A percentile compares a stretch with the other conserved stretches of the same genome.
Evolutionary conservation across 2,329 filamentous ascomycete genomes (phyloP).

Genomic region (Atkinsonella texensis): DNA sequence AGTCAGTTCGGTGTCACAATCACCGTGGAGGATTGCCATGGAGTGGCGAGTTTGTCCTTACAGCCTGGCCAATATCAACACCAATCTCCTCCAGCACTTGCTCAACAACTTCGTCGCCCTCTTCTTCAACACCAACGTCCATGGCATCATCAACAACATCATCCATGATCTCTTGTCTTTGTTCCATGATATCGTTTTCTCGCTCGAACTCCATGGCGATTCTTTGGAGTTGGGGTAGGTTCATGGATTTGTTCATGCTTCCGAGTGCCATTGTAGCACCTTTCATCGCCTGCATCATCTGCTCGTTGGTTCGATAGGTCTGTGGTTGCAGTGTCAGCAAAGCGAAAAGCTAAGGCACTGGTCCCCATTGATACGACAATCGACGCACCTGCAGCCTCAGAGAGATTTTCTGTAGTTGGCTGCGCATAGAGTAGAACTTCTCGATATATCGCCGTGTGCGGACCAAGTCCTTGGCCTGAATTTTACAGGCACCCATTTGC

Average conservation of each 20-base stretch:
- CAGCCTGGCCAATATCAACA: conserved; percentile 78
- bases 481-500: conserved; percentile 96
- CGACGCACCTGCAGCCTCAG: conserved; percentile 71
- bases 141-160: conserved; percentile 97
- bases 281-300: conserved; percentile 99
- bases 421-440: conserved; percentile 98
- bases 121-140: conserved; percentile 79
- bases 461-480: conserved; percentile 94
- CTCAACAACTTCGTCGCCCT: conserved; percentile 93
- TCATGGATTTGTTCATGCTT: conserved; percentile 98
- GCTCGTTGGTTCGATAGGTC: conserved; percentile 96
- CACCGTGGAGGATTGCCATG: not conserved
- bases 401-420: conserved; percentile 91
- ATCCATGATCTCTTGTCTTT: conserved; percentile 99
- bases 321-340: conserved; percentile 23
- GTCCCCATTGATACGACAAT: not conserved
- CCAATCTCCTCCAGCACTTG: conserved; percentile 96
- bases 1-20: not conserved
- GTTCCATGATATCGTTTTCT: conserved; percentile 99
- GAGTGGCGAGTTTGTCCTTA: conserved; percentile 34
- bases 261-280: conserved; percentile 85
- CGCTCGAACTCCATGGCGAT: conserved; percentile 99
- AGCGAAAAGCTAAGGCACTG: not conserved
- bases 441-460: conserved; percentile 88
- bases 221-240: conserved; percentile 83